phyloP scores from a whole-genome alignment of 2,329 filamentous ascomycete species.

The Ophiostoma australiae region DNA sequence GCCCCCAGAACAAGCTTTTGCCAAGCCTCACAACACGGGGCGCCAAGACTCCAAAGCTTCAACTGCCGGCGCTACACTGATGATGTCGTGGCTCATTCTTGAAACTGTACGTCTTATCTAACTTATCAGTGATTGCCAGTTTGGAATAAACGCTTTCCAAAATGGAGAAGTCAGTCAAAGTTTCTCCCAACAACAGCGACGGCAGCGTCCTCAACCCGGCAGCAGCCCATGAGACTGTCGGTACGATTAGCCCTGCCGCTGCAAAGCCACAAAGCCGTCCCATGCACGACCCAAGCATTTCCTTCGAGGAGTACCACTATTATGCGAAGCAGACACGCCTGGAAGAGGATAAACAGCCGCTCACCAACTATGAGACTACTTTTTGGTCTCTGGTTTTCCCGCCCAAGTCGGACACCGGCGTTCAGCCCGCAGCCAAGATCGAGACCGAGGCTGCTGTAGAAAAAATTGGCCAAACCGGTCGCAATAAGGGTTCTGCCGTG shows the following conservation, averaged over 20 bases:
- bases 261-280: slow-evolving; percentile 25
- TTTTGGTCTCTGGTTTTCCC: slow-evolving; percentile 29
- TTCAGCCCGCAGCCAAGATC: slow-evolving; percentile 16
- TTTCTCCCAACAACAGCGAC: neutral
- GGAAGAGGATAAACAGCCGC: slow-evolving; percentile 32
- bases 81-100: neutral
- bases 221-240: neutral
- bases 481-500: slow-evolving; percentile 27
- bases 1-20: neutral
- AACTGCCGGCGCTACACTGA: neutral
- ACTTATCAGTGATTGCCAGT: neutral
- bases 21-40: neutral
- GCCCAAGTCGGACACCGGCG: slow-evolving; percentile 27
- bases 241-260: neutral
- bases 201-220: neutral
- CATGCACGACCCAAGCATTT: slow-evolving; percentile 32
- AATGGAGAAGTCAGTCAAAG: neutral
- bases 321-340: slow-evolving; percentile 34
- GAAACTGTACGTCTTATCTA: neutral
- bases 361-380: slow-evolving; percentile 27
- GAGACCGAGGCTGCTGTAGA: slow-evolving; percentile 16
- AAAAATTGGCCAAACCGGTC: slow-evolving; percentile 20
- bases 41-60: neutral
- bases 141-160: neutral
- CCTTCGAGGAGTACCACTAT: slow-evolving; percentile 37